A percentile compares a stretch with the other conserved stretches of the same genome.
Evolutionary conservation across 805 yeast species (phyloP).

Genomic region (Yamadazyma olivae): DNA sequence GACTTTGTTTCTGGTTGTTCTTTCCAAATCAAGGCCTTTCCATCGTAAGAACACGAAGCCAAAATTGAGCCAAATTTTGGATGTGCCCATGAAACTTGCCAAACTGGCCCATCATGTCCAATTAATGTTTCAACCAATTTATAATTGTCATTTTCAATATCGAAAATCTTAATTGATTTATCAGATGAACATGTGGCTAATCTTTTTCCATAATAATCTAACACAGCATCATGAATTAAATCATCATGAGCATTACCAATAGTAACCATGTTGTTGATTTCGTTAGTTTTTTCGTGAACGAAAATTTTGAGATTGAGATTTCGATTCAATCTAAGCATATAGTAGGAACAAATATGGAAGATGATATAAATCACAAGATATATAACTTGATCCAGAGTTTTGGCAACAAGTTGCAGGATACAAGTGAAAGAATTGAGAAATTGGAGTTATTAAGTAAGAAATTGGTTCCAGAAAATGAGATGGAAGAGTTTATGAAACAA

Average conservation of each 20-base stretch:
- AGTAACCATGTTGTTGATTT: conserved; percentile 55
- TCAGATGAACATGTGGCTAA: conserved; percentile 96
- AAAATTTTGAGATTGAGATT: too few species aligned
- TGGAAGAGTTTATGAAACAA: background rate
- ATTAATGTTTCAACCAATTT: conserved; percentile 77
- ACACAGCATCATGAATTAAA: conserved; percentile 92
- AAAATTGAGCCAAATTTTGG: conserved; percentile 95
- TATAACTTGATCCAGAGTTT: conserved; percentile 6
- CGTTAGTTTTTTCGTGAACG: too few species aligned
- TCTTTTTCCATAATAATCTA: conserved; percentile 95
- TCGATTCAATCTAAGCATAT: background rate
- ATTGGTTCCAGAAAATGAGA: conserved; percentile 17
- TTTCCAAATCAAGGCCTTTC: conserved; percentile 91
- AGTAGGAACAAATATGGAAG: conserved; percentile 10
- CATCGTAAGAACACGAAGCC: conserved; percentile 95
- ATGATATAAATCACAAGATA: conserved; percentile 12
- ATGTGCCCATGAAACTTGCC: conserved; percentile 99
- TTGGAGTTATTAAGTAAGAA: conserved; percentile 12
- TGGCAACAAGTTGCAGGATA: conserved; percentile 10
- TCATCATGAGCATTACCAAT: conserved; percentile 91
- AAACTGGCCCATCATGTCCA: conserved; percentile 98
- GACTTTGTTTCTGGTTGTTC: conserved; percentile 73
- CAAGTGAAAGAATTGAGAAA: conserved; percentile 11
- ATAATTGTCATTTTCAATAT: conserved; percentile 82
- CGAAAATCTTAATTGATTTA: conserved; percentile 91